Base-by-base conservation (phyloP, 441 rosid genomes). In the Erodium chrysanthum region DNA sequence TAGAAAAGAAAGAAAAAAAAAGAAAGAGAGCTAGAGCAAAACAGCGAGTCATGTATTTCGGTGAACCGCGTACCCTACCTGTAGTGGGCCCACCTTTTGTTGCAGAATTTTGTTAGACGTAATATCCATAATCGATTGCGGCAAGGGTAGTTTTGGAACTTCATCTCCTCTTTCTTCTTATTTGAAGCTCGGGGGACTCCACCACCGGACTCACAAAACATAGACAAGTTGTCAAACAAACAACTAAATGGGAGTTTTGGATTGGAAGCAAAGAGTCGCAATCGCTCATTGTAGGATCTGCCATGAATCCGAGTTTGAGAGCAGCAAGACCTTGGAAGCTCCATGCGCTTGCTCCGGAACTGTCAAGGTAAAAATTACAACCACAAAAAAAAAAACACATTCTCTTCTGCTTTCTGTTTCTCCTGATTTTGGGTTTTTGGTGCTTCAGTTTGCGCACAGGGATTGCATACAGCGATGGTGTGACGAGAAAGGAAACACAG, bases 381-480 rank as follows among this genome's bases (percentile, higher is more conserved):
- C 5, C 5, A n/a, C 2, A 0, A 33, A 33, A 6, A 33, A 33
- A 5, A 33, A 33, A 5, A 40, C 9, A 40, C 46, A 40, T 40
- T 40, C 11, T 40, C 46, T 40, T 40, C 0, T 40, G 14, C 46
- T 40, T 40, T 10, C 1, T 10, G 46, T 40, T 40, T 8, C 4
- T n/a, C n/a, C 8, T 6, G 14, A 54, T 54, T 2, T 54, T 54
- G 23, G 2, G 27, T 42, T 23, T 11, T 31, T 42, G 29, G n/a
- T 25, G 23, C 33, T 59, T 67, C 90, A 90, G 98, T 93, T 80
- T 70, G 97, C 97, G 0, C 98, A 91, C 60, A 88, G 97, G 80
- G 89, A 85, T 75, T 91, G 98, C 65, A 89, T 91, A 77, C 97
- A 93, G 88, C 84, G 95, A 73, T 93, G 98, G 98, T 90, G 97